Evolutionary conservation across 768 basidiomycete genomes (phyloP).

Genomic region (Mycena floridula): DNA sequence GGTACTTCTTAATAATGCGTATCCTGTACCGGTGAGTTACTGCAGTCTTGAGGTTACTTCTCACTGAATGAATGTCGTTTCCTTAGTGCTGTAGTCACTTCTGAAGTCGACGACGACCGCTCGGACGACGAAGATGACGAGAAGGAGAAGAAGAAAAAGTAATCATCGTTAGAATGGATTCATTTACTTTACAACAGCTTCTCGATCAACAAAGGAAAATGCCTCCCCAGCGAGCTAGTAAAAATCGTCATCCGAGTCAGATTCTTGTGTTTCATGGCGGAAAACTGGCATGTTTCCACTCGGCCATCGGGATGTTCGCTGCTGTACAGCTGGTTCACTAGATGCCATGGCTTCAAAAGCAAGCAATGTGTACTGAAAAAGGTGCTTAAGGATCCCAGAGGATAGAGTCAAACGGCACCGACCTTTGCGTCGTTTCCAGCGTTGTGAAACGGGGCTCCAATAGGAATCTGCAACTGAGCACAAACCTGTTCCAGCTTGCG

Average conservation of each 20-base stretch:
- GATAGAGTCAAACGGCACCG: conserved; percentile 17
- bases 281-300: too few species aligned
- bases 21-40: conserved; percentile 57
- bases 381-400: conserved; percentile 1
- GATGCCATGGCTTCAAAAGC: conserved; percentile 66
- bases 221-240: too few species aligned
- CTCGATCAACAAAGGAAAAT: too few species aligned
- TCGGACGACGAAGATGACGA: conserved; percentile 60
- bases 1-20: conserved; percentile 83
- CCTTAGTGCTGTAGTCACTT: conserved; percentile 35
- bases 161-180: too few species aligned
- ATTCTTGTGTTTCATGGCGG: too few species aligned
- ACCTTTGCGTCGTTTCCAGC: conserved; percentile 86
- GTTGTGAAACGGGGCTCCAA: conserved; percentile 58
- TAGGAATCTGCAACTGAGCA: conserved; percentile 51
- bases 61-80: conserved; percentile 5
- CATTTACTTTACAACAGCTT: too few species aligned
- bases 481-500: conserved; percentile 58
- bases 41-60: conserved; percentile 2
- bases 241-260: too few species aligned
- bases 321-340: conserved; percentile 66
- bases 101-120: conserved; percentile 45
- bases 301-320: conserved; percentile 78
- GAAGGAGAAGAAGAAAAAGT: conserved; percentile 17
- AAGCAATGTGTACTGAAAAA: conserved; percentile 58